phyloP scores from a whole-genome alignment of 1,284 basidiomycete genomes.

The Apiotrichum sp. region DNA sequence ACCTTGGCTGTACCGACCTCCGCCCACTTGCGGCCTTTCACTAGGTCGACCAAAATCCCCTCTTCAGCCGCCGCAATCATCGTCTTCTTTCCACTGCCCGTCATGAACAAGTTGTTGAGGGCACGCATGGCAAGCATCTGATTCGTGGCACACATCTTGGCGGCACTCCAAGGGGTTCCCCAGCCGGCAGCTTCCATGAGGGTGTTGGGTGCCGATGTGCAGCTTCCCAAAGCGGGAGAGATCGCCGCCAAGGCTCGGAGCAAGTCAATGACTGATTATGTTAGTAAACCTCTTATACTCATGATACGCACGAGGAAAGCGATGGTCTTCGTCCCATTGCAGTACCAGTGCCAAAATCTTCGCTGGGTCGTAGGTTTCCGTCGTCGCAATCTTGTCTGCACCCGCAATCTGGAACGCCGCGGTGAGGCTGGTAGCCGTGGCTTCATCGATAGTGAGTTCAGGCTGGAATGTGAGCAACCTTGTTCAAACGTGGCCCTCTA shows the following conservation, averaged over 20 bases:
- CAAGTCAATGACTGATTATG: constrained; percentile 70
- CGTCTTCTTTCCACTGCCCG: constrained; percentile 49
- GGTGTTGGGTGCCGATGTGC: constrained; percentile 51
- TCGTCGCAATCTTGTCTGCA: constrained; percentile 5
- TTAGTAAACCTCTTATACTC: neutral
- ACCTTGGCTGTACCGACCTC: constrained; percentile 29
- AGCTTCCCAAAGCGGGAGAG: constrained; percentile 52
- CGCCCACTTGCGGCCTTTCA: constrained; percentile 20
- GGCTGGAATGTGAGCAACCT: constrained; percentile 49
- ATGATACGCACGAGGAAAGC: constrained; percentile 66
- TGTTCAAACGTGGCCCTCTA: too few species aligned
- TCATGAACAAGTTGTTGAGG: constrained; percentile 66
- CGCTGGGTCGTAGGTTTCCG: constrained; percentile 54
- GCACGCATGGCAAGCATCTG: constrained; percentile 74
- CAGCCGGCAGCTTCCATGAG: constrained; percentile 68
- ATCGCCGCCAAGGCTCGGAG: constrained; percentile 68
- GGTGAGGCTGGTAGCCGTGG: constrained; percentile 2
- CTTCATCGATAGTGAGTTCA: constrained; percentile 66
- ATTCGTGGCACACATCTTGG: constrained; percentile 75
- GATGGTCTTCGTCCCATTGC: constrained; percentile 70
- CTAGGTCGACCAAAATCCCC: constrained; percentile 55
- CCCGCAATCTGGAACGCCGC: constrained; percentile 12
- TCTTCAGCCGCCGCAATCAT: constrained; percentile 53
- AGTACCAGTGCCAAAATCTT: constrained; percentile 61
- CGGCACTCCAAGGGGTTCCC: constrained; percentile 52